Evolutionary conservation across 2,329 filamentous ascomycete species (phyloP).

Genomic region (Chrysosphaeria jannelii): DNA sequence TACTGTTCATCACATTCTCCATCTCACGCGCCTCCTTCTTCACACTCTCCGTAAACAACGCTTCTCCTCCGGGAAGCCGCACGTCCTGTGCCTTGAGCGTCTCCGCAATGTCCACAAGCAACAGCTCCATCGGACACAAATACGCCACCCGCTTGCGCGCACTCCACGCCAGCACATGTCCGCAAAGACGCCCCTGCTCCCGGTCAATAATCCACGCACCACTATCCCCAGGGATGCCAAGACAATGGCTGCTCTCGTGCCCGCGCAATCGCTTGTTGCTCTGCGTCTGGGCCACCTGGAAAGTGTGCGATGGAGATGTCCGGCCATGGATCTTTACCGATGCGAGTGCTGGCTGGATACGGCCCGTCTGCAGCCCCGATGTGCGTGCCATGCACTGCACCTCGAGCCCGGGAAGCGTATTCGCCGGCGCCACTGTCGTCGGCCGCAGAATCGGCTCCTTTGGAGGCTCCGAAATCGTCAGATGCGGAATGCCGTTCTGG

Average conservation of each 20-base stretch:
- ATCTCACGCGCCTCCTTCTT: neutral
- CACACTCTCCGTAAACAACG: conserved; percentile 4
- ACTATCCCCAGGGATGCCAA: conserved; percentile 59
- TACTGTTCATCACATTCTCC: neutral
- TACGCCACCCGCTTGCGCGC: conserved; percentile 56
- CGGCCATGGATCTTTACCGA: conserved; percentile 73
- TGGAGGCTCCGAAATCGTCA: conserved; percentile 2
- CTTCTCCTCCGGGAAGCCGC: conserved; percentile 32
- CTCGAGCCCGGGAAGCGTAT: conserved; percentile 36
- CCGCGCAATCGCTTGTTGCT: too few species aligned
- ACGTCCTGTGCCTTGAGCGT: conserved; percentile 42
- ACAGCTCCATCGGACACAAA: conserved; percentile 81
- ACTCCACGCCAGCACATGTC: conserved; percentile 75
- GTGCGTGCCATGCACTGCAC: conserved; percentile 80
- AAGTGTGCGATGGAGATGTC: conserved; percentile 44
- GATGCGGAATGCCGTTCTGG: conserved; percentile 34
- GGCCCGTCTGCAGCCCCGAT: conserved; percentile 50
- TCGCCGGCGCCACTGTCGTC: conserved; percentile 24
- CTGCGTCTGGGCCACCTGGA: conserved; percentile 14
- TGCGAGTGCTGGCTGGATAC: conserved; percentile 47
- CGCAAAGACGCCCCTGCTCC: conserved; percentile 48
- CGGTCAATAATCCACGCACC: conserved; percentile 82
- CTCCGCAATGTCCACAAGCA: conserved; percentile 59
- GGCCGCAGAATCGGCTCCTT: conserved; percentile 14
- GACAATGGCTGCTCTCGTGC: conserved; percentile 4